Evolutionary conservation across 2,329 filamentous ascomycete genomes (phyloP), one percentile per base, ranked within the genome.

Genomic region (Zalaria sp.): DNA sequence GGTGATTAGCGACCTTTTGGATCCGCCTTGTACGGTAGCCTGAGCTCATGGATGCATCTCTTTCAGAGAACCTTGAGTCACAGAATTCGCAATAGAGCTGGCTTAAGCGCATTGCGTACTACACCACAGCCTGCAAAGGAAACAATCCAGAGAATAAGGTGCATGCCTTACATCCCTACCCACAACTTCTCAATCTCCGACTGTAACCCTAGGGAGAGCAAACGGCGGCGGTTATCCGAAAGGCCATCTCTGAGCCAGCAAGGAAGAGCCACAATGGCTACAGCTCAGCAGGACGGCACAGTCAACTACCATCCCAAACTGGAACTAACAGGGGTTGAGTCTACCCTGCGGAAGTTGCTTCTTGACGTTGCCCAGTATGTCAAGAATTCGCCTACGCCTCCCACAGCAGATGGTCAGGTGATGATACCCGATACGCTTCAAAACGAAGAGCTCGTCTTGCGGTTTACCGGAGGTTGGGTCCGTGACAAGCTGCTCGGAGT

Each of bases 391-490:
- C 53, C 62, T 3, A 50, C 48, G 2, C 42, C 57, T 38, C 11
- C 38, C 11, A 40, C 53, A 18, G 34, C 37, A 26, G 49, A 52
- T 27, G 49, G 50, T 38, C 53, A 57, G 25, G 54, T 59, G 7
- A 45, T 59, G 27, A 54, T 68, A 55, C 64, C 71, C 46, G 51
- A 61, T 37, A 54, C 68, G 39, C 55, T 74, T 51, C 53, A 58
- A 43, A 59, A 64, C 27, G 58, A 69, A 46, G 66, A 66, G 34
- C 54, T 66, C 9, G 67, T 79, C 11, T 67, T 91, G 37, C 79
- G 84, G 39, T 89, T 83, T 73, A 85, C 85, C 0, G 85, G 85
- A 44, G 85, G 85, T 26, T 93, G 85, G 85, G 84, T 91, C 7
- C 79, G 85, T 34, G 85, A 93, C 65, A 88, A 85, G 63, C 71